phyloP scores from a whole-genome alignment of 768 basidiomycete species.

The Pleurotus sapidus region DNA sequence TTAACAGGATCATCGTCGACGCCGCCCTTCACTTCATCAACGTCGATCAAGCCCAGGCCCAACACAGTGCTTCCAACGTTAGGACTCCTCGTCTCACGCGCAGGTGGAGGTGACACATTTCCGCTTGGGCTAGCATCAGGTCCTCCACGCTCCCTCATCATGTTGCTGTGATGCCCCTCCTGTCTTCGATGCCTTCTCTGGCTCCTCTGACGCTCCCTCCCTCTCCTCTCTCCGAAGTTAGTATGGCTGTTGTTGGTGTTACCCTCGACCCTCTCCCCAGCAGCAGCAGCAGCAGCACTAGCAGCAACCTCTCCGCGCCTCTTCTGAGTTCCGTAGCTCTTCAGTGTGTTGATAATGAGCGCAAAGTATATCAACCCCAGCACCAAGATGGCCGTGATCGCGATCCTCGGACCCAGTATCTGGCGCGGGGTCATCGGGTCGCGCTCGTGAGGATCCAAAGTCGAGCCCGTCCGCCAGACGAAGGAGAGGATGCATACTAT shows the following conservation, averaged over 20 bases:
- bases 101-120: neutral
- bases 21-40: neutral
- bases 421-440: conserved; percentile 32
- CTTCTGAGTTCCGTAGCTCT: conserved; percentile 46
- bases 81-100: neutral
- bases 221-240: conserved; percentile 21
- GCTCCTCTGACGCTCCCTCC: conserved; percentile 22
- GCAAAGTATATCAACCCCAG: conserved; percentile 61
- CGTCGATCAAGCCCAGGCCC: neutral
- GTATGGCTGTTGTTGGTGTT: neutral
- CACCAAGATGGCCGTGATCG: conserved; percentile 48
- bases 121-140: neutral
- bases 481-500: conserved; percentile 60
- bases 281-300: neutral
- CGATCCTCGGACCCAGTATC: conserved; percentile 51
- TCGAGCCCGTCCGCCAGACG: conserved; percentile 67
- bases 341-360: conserved; percentile 61
- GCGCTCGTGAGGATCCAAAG: conserved; percentile 22
- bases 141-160: conserved; percentile 1
- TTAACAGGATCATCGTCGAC: neutral
- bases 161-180: conserved; percentile 12
- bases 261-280: neutral
- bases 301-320: conserved; percentile 1
- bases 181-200: conserved; percentile 8
- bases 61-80: neutral